phyloP scores from a whole-genome alignment of 2,329 filamentous ascomycete genomes.

The Trichoderma koningii region DNA sequence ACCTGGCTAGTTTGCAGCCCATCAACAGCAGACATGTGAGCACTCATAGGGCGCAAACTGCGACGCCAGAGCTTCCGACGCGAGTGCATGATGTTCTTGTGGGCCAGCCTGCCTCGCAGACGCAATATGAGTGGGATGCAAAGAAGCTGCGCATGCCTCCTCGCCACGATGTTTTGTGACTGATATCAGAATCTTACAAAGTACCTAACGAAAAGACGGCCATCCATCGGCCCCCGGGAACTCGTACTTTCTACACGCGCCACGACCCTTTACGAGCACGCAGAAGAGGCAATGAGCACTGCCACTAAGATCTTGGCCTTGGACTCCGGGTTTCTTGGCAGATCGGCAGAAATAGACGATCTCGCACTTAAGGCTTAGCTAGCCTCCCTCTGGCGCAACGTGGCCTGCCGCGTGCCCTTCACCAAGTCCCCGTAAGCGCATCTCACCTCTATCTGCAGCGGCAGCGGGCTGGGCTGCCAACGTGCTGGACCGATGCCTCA shows the following conservation, averaged over 20 bases:
- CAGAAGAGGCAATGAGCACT: not conserved
- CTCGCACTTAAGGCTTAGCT: conserved; percentile 19
- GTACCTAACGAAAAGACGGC: no score
- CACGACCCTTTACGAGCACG: not conserved
- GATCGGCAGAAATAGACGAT: conserved; percentile 19
- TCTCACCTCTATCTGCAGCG: not conserved
- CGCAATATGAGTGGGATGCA: not conserved
- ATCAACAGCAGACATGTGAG: not conserved
- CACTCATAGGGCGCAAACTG: not conserved
- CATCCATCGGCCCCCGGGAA: no score
- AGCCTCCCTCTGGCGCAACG: conserved; percentile 6
- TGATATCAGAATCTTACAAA: not conserved
- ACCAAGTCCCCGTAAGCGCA: conserved; percentile 14
- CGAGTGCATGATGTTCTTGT: no score
- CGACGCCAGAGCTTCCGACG: not conserved
- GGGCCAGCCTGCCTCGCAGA: not conserved
- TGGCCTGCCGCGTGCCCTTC: not conserved
- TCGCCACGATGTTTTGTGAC: not conserved
- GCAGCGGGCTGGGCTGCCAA: not conserved
- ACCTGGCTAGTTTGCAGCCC: not conserved
- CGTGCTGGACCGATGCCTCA: not conserved
- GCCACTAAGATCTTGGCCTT: conserved; percentile 1
- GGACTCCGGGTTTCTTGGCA: conserved; percentile 14
- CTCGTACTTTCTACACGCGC: no score
- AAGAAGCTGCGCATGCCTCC: not conserved